Evolutionary conservation across 2,329 filamentous ascomycete genomes (phyloP), one percentile per base, ranked within the genome.

Genomic region (Colletotrichum eleusines): DNA sequence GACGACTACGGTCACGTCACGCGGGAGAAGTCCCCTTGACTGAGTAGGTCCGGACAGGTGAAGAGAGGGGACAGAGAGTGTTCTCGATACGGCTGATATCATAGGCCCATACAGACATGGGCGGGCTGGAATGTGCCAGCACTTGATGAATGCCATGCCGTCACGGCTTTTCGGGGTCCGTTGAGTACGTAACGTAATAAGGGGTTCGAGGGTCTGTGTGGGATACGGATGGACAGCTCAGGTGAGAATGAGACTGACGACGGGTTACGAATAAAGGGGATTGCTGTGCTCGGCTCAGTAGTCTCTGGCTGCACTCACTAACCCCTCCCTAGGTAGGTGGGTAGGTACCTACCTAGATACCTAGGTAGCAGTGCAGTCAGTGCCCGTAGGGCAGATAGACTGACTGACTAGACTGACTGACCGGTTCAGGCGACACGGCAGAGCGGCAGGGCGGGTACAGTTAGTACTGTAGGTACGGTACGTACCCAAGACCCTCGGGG

Each of bases 401-500:
- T n/a, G n/a, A n/a, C n/a, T n/a, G n/a, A n/a, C n/a, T n/a, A n/a
- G n/a, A n/a, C n/a, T n/a, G n/a, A n/a, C n/a, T n/a, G n/a, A n/a
- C n/a, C n/a, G n/a, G n/a, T n/a, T n/a, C n/a, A n/a, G n/a, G n/a
- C n/a, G n/a, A n/a, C n/a, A n/a, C n/a, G n/a, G n/a, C n/a, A n/a
- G n/a, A n/a, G n/a, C n/a, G n/a, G n/a, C n/a, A n/a, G n/a, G n/a
- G n/a, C n/a, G n/a, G n/a, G n/a, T n/a, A n/a, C 31, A 33, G 31
- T 33, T 33, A 33, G 31, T 33, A 33, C 3, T 33, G 31, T 33
- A 33, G 31, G 31, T 7, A 7, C 4, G 31, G 31, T 71, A 71
- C 68, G 68, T 71, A 70, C 67, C 57, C 16, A 9, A 11, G 2
- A 35, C 38, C 38, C 38, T 5, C 57, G 38, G 55, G 48, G 44